Base-by-base conservation (phyloP, 345 rosid species). In the Streptanthus diversifolius region DNA sequence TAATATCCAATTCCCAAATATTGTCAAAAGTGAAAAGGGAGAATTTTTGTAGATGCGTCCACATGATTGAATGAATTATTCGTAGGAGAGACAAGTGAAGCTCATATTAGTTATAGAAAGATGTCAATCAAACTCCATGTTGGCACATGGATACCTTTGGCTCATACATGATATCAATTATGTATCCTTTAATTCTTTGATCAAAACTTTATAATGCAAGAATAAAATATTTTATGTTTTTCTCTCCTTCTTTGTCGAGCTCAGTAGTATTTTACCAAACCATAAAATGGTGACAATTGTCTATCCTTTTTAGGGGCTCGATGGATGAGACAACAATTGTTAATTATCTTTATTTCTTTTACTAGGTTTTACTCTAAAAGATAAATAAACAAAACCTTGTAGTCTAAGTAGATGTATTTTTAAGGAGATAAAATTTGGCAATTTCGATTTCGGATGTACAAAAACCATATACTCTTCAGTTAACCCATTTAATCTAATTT, bases 71-170 rank as follows among this genome's bases (percentile, higher is more conserved):
- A 68, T 40, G 48, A 40, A 52, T 59, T 14, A 67, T 67, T 75
- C 53, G 30, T 37, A 45, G 57, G 27, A 18, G 48, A 41, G 68
- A 75, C 55, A 59, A 39, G 63, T 21, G 43, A 60, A 67, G 63
- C 47, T 75, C 73, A 60, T 60, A 25, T 67, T 75, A 67, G 73
- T 41, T 68, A 75, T 61, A 39, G 63, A 58, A 36, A 75, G 72
- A 39, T 48, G 43, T 29, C 72, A 74, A 74, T 57, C 61, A 74
- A 66, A 54, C 71, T 40, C 19, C 78, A 55, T 47, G 72, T 47
- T 74, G 49, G 77, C 68, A 68, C 79, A 68, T 75, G 79, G 62
- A 41, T 40, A 60, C 63, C 49, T 41, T 75, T 60, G 54, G 36
- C 30, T 62, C 24, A 72, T 8, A 66, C 10, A 63, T 54, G 43